Base-by-base conservation (phyloP, 2,329 filamentous ascomycete species). In the Aureobasidium sp. region DNA sequence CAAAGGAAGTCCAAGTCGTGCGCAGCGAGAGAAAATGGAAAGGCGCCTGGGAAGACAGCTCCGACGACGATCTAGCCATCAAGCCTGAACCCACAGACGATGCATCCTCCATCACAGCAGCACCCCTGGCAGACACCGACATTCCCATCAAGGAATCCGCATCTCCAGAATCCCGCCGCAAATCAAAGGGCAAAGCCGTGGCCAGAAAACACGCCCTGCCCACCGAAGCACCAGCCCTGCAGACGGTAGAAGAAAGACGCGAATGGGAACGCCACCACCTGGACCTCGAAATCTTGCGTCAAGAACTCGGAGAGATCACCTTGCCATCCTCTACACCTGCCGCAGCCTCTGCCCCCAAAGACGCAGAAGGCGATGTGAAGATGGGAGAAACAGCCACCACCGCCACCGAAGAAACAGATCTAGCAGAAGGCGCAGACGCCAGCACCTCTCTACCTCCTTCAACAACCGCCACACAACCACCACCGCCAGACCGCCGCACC, bases 31-130 rank as follows among this genome's bases (percentile, higher is more conserved):
- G 74, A 61, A 71, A 69, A 46, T 77, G 73, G 68, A 77, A 73
- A 63, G 77, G 74, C 19, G 74, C 76, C 5, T 78, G 75, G 68
- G 74, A 76, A 57, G 75, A 75, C 19, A 69, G 71, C 4, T 53
- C 49, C 21, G 70, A 74, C 25, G 66, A 69, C 13, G 68, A 70
- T 19, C 69, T 74, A 13, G 70, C 68, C 13, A 76, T 84, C 65
- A 85, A 85, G 69, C 65, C 75, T 13, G 83, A 85, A 65, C 78
- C 79, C 9, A 69, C 67, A n/a, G 76, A 79, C 51, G 73, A 73
- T 3, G 58, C 53, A 17, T 62, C 25, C n/a, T 38, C 25, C 10
- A 60, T 60, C 13, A 55, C 58, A 47, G 61, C 57, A 33, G 37
- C 19, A 38, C 25, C 57, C 10, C 15, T 23, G 13, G 3, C 38